A percentile compares a stretch with the other conserved stretches of the same genome.
Conservation (phyloP, 768 basidiomycete genomes). For the Dioszegia aurantiaca region DNA sequence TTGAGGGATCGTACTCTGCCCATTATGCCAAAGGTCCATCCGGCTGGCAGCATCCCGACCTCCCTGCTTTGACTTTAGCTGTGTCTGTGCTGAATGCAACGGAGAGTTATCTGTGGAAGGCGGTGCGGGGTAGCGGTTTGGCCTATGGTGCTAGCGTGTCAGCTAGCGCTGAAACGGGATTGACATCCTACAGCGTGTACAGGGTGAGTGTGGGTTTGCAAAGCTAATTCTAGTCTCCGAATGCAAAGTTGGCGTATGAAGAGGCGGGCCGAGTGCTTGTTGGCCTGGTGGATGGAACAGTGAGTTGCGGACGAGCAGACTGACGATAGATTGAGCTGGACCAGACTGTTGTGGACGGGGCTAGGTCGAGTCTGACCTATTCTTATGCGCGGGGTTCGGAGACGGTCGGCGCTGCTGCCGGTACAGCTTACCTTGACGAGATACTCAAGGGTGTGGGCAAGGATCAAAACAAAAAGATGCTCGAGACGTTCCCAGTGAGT, state of each 20-base stretch:
- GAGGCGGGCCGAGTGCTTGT: constrained; percentile 74
- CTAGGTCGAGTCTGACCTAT: constrained; percentile 88
- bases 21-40: constrained; percentile 74
- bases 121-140: constrained; percentile 88
- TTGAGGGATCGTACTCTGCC: constrained; percentile 83
- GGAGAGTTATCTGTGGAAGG: constrained; percentile 90
- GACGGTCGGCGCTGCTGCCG: constrained; percentile 78
- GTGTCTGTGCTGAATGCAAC: constrained; percentile 84
- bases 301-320: constrained; percentile 47
- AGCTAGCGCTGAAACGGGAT: constrained; percentile 73
- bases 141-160: constrained; percentile 85
- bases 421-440: constrained; percentile 82
- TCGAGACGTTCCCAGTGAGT: constrained; percentile 36
- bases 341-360: constrained; percentile 76
- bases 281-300: constrained; percentile 77
- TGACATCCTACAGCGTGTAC: constrained; percentile 73
- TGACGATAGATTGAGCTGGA: constrained; percentile 69
- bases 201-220: constrained; percentile 52
- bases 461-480: constrained; percentile 68
- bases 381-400: constrained; percentile 74
- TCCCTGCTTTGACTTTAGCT: constrained; percentile 79
- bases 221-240: constrained; percentile 34
- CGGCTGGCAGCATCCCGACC: constrained; percentile 77
- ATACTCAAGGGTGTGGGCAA: constrained; percentile 79
- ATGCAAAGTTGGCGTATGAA: constrained; percentile 65